Conservation (phyloP, 768 basidiomycete species). For the Pleurotus sapidus region DNA sequence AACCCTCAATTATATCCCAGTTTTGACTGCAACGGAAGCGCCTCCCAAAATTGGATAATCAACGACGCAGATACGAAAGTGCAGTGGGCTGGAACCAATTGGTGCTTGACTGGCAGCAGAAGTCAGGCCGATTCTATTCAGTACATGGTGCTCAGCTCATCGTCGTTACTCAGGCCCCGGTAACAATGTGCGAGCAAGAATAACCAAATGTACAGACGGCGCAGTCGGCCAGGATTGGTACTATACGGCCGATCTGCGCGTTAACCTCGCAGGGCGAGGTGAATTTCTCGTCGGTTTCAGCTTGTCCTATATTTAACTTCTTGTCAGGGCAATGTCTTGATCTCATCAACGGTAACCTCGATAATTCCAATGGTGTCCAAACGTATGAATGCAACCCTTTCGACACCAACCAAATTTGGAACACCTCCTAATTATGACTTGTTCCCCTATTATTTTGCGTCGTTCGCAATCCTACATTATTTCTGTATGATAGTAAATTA, state of each 20-base stretch:
- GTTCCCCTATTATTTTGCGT: no score
- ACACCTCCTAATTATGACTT: no score
- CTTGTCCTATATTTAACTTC: no score
- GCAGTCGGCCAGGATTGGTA: not conserved
- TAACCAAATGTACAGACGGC: not conserved
- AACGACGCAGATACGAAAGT: slow-evolving; percentile 19
- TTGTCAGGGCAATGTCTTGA: no score
- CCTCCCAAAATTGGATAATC: slow-evolving; percentile 27
- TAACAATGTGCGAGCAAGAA: not conserved
- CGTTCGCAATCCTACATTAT: no score
- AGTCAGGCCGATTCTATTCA: not conserved
- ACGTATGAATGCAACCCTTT: no score
- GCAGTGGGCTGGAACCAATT: slow-evolving; percentile 21
- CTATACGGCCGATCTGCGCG: not conserved
- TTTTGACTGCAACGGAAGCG: slow-evolving; percentile 30
- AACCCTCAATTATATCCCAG: slow-evolving; percentile 8
- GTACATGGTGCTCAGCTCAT: not conserved
- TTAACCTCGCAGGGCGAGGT: not conserved
- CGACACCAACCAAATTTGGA: no score
- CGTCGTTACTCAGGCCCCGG: not conserved
- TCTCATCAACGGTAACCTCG: no score
- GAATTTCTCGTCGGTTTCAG: not conserved
- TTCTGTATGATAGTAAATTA: no score
- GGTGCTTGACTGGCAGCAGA: slow-evolving; percentile 12
- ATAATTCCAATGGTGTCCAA: no score